Base-by-base conservation (phyloP, 495 filamentous ascomycete genomes). In the Neurospora sp. region DNA sequence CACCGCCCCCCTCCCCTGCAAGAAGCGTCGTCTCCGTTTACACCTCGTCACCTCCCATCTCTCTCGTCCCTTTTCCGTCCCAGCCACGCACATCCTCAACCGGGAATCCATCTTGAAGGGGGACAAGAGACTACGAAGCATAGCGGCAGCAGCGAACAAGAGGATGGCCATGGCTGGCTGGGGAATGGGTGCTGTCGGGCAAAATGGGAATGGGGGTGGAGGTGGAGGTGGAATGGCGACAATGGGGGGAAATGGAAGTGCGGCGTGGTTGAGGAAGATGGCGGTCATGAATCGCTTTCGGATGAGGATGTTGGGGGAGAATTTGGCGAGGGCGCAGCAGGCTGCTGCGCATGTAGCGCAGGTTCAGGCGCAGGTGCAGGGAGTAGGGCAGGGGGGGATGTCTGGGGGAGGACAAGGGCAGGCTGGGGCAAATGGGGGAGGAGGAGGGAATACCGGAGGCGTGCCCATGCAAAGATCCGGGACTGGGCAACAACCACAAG, bases 31-130 rank as follows among this genome's bases (percentile, higher is more conserved):
- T 9, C 76, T 93, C 17, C 86, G 89, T 6, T 80, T 88, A 22
- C 81, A 87, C 31, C 81, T 92, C 27, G 86, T 92, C 74, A 93
- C 91, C 5, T 92, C 90, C 4, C 84, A 89, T 20, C 86, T 93
- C 1, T 91, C 89, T 38, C 83, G 82, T 65, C 91, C 90, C 2
- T 93, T 89, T 77, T 91, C 90, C 1, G 81, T 85, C 12, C 91
- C 91, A 0, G 86, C 91, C 6, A 89, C 90, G 27, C 89, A 92
- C 78, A 89, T 92, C 70, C 82, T 90, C 70, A 87, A 89, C 78
- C 84, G 90, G 41, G 85, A 85, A 73, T 74, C 74, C 4, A 74
- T 75, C 1, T 72, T 75, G 0, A 75, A 79, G 3, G 86, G 87
- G 35, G 84, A 86, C 70, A 90, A 86, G 78, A 84, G 89, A 20